Conservation (phyloP, 1,139 yeast genomes). For the Lodderomyces metapsilosis region DNA sequence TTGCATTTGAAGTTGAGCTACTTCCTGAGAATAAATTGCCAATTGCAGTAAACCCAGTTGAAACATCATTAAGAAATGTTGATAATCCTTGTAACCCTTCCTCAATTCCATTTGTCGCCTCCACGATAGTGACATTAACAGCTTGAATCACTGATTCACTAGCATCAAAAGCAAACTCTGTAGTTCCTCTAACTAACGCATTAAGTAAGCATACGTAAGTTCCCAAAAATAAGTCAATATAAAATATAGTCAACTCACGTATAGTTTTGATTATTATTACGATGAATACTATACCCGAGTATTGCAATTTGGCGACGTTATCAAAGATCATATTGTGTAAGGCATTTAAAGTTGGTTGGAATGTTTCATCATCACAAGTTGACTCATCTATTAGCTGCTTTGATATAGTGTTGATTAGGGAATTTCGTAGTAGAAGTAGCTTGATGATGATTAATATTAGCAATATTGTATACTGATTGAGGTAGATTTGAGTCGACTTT, state of each 20-base stretch:
- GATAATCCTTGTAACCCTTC: conserved; percentile 58
- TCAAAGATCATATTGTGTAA: conserved; percentile 12
- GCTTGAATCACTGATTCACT: conserved; percentile 58
- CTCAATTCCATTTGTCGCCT: conserved; percentile 58
- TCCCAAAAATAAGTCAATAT: conserved; percentile 72
- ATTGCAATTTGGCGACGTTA: conserved; percentile 11
- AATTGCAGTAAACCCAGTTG: conserved; percentile 42
- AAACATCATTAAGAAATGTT: conserved; percentile 45
- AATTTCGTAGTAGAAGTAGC: conserved; percentile 43
- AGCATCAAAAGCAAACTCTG: conserved; percentile 70
- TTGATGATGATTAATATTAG: conserved; percentile 48
- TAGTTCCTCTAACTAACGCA: conserved; percentile 70
- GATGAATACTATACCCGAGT: conserved; percentile 10
- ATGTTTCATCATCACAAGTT: conserved; percentile 19
- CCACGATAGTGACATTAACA: conserved; percentile 59
- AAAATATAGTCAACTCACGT: conserved; percentile 60
- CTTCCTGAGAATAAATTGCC: conserved; percentile 50
- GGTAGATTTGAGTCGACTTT: conserved; percentile 55
- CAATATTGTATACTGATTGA: conserved; percentile 54
- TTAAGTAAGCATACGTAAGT: conserved; percentile 82
- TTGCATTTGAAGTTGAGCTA: conserved; percentile 17
- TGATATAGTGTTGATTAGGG: conserved; percentile 32
- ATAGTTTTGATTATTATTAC: conserved; percentile 33
- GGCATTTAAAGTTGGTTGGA: conserved; percentile 13
- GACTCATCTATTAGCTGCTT: conserved; percentile 33